phyloP scores from a whole-genome alignment of 371 early-diverging fungal species.

The Funneliformis caledonium region DNA sequence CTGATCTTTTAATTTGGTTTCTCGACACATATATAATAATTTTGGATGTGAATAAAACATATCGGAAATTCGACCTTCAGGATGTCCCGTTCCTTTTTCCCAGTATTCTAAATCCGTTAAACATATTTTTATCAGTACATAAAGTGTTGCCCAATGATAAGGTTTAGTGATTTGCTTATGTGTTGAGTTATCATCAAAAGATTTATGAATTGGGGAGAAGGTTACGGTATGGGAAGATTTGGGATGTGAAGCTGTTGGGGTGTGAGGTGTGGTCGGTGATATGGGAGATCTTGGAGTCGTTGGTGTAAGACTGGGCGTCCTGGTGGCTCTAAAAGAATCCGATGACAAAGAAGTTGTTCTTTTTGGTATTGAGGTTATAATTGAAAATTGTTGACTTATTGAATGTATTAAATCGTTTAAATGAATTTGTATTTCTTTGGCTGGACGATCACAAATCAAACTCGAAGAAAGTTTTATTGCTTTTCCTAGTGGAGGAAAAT shows the following conservation, averaged over 20 bases:
- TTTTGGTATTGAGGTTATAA: not conserved
- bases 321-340: not conserved
- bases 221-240: not conserved
- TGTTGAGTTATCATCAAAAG: not conserved
- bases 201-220: not conserved
- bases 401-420: not conserved
- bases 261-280: not conserved
- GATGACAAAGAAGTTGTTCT: not conserved
- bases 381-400: not conserved
- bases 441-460: conserved; percentile 7
- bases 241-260: not conserved
- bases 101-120: conserved; percentile 13
- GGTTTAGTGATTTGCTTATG: not conserved
- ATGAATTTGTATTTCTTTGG: not conserved
- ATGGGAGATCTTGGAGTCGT: not conserved
- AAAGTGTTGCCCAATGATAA: conserved; percentile 18
- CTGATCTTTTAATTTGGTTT: not conserved
- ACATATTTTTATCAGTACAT: not conserved
- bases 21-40: not conserved
- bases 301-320: not conserved
- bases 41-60: not conserved
- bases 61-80: not conserved
- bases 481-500: conserved; percentile 4
- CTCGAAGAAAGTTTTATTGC: conserved; percentile 7
- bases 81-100: conserved; percentile 10